Conservation (phyloP, 2,329 filamentous ascomycete genomes). For the Emericellopsis atlantica region DNA sequence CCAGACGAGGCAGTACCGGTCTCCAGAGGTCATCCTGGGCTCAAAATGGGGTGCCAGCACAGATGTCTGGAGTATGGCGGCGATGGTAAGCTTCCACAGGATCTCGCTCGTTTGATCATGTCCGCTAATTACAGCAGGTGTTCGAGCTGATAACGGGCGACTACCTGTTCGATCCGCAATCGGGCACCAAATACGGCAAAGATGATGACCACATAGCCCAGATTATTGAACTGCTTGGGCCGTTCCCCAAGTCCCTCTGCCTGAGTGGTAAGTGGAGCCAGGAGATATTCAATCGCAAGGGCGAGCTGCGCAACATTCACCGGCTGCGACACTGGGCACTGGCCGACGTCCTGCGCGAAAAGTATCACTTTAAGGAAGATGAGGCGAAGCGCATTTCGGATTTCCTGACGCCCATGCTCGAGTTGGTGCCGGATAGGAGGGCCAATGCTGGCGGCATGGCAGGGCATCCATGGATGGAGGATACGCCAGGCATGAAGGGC, state of each 20-base stretch:
- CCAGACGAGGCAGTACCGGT: conserved; percentile 92
- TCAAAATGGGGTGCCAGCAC: conserved; percentile 99
- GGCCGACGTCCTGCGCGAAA: conserved; percentile 84
- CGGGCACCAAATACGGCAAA: conserved; percentile 97
- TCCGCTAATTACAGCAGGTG: conserved; percentile 39
- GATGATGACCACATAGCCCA: conserved; percentile 99
- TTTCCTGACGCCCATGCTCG: conserved; percentile 84
- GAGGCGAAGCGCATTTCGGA: conserved; percentile 67
- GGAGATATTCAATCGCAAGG: conserved; percentile 97
- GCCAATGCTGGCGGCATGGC: conserved; percentile 96
- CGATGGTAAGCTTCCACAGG: conserved; percentile 58
- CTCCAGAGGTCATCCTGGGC: conserved; percentile 91
- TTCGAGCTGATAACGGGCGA: conserved; percentile 98
- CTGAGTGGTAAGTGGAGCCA: conserved; percentile 93
- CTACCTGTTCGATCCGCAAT: conserved; percentile 96
- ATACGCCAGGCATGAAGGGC: conserved; percentile 79
- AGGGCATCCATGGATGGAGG: conserved; percentile 68
- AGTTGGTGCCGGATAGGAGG: conserved; percentile 74
- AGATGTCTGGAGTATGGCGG: conserved; percentile 98
- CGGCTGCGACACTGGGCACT: conserved; percentile 91
- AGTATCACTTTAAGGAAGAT: conserved; percentile 85
- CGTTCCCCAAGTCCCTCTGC: conserved; percentile 85
- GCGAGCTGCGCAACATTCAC: conserved; percentile 94
- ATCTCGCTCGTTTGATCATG: not conserved
- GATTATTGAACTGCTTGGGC: conserved; percentile 91